Conservation (phyloP, 768 basidiomycete species). For the Rhodotorula diobovata region DNA sequence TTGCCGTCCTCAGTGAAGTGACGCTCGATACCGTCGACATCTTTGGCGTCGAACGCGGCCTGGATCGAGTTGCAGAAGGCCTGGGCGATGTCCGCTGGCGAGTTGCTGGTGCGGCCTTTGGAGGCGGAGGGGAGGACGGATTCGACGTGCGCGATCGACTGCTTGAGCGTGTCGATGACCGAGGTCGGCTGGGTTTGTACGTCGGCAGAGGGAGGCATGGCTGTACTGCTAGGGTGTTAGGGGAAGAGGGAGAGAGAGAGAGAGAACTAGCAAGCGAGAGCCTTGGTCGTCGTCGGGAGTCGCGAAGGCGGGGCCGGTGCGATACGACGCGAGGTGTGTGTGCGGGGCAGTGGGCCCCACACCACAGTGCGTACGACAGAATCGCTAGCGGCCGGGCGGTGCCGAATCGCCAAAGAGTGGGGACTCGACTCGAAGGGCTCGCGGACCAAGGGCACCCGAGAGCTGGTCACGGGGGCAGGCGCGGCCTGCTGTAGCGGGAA, state of each 20-base stretch:
- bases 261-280: neutral
- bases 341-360: too few species aligned
- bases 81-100: constrained; percentile 12
- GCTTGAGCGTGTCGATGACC: constrained; percentile 22
- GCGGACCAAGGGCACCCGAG: too few species aligned
- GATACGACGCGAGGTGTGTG: neutral
- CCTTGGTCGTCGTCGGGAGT: neutral
- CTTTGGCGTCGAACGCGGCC: constrained; percentile 23
- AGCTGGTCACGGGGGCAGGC: too few species aligned
- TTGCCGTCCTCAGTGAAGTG: constrained; percentile 39
- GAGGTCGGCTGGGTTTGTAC: neutral
- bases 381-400: too few species aligned
- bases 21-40: constrained; percentile 30
- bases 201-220: neutral
- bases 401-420: too few species aligned
- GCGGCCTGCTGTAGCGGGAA: too few species aligned
- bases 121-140: neutral
- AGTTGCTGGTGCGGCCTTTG: neutral
- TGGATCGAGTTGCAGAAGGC: constrained; percentile 20
- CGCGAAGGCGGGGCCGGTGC: neutral
- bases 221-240: neutral
- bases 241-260: neutral
- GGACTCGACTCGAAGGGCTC: too few species aligned
- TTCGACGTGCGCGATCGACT: constrained; percentile 20
- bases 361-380: too few species aligned